phyloP scores from a whole-genome alignment of 768 basidiomycete species.

The Termitomyces eurrhizus region DNA sequence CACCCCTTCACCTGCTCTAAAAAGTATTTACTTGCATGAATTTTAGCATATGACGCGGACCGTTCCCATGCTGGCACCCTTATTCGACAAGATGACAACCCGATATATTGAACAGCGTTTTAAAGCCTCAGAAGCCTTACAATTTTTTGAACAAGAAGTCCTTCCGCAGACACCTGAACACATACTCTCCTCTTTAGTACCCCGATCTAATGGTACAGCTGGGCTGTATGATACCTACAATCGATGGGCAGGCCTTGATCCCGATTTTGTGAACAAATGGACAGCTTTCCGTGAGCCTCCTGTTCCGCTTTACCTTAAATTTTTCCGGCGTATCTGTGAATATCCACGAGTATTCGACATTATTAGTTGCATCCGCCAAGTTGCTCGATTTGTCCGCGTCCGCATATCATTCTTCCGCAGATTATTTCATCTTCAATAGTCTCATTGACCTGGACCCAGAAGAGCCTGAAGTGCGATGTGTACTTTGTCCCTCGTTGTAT shows the following conservation, averaged over 20 bases:
- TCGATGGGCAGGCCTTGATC: slow-evolving; percentile 17
- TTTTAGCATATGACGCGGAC: slow-evolving; percentile 13
- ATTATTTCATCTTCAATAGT: no score
- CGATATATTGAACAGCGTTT: slow-evolving; percentile 20
- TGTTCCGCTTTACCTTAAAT: not conserved
- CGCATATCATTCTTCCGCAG: no score
- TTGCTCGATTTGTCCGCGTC: not conserved
- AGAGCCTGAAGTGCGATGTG: no score
- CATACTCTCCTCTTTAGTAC: no score
- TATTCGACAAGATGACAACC: slow-evolving; percentile 19
- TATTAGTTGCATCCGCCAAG: not conserved
- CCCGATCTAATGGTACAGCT: no score
- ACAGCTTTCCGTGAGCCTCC: slow-evolving; percentile 16
- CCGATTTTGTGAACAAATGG: slow-evolving; percentile 17
- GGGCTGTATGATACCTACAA: slow-evolving; percentile 2
- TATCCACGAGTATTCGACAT: not conserved
- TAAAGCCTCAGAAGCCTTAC: slow-evolving; percentile 22
- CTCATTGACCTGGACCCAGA: no score
- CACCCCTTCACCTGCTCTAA: no score
- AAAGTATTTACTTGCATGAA: not conserved
- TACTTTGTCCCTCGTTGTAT: no score
- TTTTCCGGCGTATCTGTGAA: not conserved
- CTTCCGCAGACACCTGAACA: no score
- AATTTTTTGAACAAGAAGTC: slow-evolving; percentile 19
- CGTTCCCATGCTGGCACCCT: no score